phyloP scores from a whole-genome alignment of 108 stramenopile genomes.

The Cyclotella baltica region DNA sequence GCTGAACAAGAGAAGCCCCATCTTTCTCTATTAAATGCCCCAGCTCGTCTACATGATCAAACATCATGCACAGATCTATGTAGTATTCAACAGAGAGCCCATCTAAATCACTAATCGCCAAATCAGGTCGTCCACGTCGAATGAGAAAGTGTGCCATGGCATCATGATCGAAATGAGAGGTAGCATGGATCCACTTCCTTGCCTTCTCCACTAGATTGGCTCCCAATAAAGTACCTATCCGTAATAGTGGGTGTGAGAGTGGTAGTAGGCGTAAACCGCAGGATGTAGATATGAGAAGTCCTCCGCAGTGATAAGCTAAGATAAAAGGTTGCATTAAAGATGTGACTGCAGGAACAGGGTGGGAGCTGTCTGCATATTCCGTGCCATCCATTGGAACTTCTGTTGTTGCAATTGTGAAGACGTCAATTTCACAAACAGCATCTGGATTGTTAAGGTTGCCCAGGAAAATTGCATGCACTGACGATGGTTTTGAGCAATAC shows the following conservation, averaged over 20 bases:
- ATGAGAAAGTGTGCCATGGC: conserved; percentile 74
- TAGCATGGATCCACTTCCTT: conserved; percentile 77
- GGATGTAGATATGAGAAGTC: conserved; percentile 73
- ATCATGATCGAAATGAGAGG: conserved; percentile 67
- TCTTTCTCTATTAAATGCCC: conserved; percentile 63
- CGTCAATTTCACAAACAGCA: conserved; percentile 66
- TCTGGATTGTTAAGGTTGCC: conserved; percentile 67
- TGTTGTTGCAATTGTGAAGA: conserved; percentile 68
- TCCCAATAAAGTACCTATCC: conserved; percentile 77
- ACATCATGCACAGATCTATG: conserved; percentile 75
- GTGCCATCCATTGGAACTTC: conserved; percentile 38
- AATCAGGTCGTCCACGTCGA: conserved; percentile 67
- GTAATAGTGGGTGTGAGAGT: conserved; percentile 67
- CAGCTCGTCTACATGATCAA: conserved; percentile 67
- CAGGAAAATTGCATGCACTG: conserved; percentile 77
- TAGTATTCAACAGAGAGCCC: conserved; percentile 77
- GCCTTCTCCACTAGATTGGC: conserved; percentile 69
- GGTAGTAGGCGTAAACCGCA: conserved; percentile 69
- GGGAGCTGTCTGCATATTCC: conserved; percentile 19
- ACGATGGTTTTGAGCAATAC: conserved; percentile 70
- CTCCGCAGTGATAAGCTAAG: conserved; percentile 79
- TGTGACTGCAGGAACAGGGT: conserved; percentile 34
- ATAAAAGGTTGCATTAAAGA: conserved; percentile 71
- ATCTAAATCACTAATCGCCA: conserved; percentile 63
- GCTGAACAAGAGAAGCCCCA: conserved; percentile 59